Evolutionary conservation across 1,139 yeast species (phyloP), one percentile per base, ranked within the genome.

Genomic region (Hyphopichia buzzinii): DNA sequence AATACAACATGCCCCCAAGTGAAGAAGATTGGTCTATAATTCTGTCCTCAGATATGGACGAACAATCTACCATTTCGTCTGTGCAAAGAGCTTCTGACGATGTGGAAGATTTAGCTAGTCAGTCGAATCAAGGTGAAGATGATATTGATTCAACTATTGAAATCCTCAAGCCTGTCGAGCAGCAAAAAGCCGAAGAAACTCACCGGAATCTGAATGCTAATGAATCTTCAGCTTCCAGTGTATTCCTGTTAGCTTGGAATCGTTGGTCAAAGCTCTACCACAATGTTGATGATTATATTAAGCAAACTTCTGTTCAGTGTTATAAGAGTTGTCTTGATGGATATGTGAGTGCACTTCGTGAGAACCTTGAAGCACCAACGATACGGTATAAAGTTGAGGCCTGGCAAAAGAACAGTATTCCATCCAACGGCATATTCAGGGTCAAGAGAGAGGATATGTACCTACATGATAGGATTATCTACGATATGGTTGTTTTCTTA

Each of bases 11-110:
- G 23, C 23, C 30, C 21, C 26, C 43, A 3, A 27, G 38, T 29
- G 66, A 60, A 34, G 76, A 70, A 50, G 75, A 69, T 35, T 70
- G 76, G 76, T 64, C 74, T 3, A 64, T 70, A 30, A 70, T 70
- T 26, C 67, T 73, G 3, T 67, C 67, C 16, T 68, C 75, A 1
- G 75, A 69, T 34, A 42, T 62, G 32, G 71, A 62, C 31, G 73
- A 67, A 26, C 55, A 57, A 31, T 54, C 64, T 7, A 54, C 59
- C 10, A 50, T 57, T 5, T 51, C 45, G 3, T 36, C 46, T 17
- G 19, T 28, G 10, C 23, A 14, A 15, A 25, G 24, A 3, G 32
- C 17, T 12, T 29, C 23, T 16, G 35, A 37, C 8, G 36, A 26
- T n/a, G 14, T 13, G 13, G 24, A 17, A 8, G 32, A 24, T 13